Base-by-base conservation (phyloP, 345 rosid species). In the Eutrema heterophyllum region DNA sequence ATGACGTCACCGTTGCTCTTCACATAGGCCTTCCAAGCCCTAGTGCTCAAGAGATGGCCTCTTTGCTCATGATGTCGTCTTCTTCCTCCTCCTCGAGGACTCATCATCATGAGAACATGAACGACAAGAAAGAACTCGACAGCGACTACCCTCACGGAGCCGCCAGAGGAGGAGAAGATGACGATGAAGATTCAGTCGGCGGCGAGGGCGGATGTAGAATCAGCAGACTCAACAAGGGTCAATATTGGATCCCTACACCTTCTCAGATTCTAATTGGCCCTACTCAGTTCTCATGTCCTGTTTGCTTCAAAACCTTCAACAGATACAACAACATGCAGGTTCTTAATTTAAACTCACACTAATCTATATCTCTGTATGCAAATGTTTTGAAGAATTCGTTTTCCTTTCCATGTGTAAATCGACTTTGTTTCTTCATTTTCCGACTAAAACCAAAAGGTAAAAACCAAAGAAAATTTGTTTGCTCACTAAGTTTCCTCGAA, bases 281-380 rank as follows among this genome's bases (percentile, higher is more conserved):
- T 64, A 93, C 97, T 3, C 98, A 93, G 82, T 93, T 93, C 81
- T 91, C 97, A 57, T 93, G 98, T 88, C 97, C 97, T 85, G 89
- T 93, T 78, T 93, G 98, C 81, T 91, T 79, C 89, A 91, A 91
- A 82, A 89, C 89, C 81, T 93, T 93, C 89, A 91, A 89, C 55
- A 86, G 98, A 86, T 93, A 91, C 87, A 93, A 93, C 80, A 93
- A 93, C 92, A 91, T 93, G 97, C 98, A 93, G 92, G 98, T 91
- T 73, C 72, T 57, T 72, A 53, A 10, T 9, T 40, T 48, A 10
- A 26, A 72, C 65, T 64, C 67, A 27, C 36, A 39, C 5, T 48
- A 44, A 43, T 69, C 40, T 54, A 32, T 39, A 57, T 48, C 48
- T 43, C 15, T 39, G 3, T 45, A 18, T 35, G 38, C 64, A 8